Conservation (phyloP, 495 filamentous ascomycete species). For the Podospora bellae-mahoneyi region DNA sequence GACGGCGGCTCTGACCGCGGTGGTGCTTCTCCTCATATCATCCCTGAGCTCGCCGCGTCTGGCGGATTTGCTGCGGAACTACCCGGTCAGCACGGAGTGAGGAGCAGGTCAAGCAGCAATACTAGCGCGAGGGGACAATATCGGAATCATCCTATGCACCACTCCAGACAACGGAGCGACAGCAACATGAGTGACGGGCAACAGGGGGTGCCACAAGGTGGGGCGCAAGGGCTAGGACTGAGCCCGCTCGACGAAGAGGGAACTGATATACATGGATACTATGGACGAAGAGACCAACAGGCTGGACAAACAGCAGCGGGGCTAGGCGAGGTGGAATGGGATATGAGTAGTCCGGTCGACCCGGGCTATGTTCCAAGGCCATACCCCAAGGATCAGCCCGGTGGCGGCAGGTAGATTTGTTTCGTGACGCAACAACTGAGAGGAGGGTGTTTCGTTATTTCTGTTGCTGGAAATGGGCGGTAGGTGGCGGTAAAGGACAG, state of each 20-base stretch:
- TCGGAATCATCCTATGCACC: neutral
- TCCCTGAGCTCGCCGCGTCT: conserved; percentile 24
- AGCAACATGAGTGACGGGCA: conserved; percentile 10
- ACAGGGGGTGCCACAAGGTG: neutral
- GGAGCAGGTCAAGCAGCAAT: conserved; percentile 23
- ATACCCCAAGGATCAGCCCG: neutral
- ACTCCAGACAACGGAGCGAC: conserved; percentile 18
- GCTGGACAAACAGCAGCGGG: conserved; percentile 35
- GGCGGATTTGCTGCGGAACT: conserved; percentile 9
- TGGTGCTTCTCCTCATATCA: conserved; percentile 18
- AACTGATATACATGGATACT: conserved; percentile 33
- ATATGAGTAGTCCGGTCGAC: conserved; percentile 18
- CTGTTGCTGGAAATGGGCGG: neutral
- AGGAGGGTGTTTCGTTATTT: neutral
- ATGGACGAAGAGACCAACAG: conserved; percentile 31
- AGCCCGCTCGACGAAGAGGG: conserved; percentile 35
- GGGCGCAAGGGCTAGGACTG: conserved; percentile 12
- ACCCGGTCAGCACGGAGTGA: conserved; percentile 1
- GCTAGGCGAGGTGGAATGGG: conserved; percentile 14
- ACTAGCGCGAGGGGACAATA: conserved; percentile 11
- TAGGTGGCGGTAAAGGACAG: neutral
- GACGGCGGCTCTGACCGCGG: conserved; percentile 30
- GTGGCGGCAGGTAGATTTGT: neutral
- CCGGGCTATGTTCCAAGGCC: neutral
- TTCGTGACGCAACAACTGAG: neutral